Evolutionary conservation across 306 rosid species (phyloP), one percentile per base, ranked within the genome.

Genomic region (Leucaena leucocephala): DNA sequence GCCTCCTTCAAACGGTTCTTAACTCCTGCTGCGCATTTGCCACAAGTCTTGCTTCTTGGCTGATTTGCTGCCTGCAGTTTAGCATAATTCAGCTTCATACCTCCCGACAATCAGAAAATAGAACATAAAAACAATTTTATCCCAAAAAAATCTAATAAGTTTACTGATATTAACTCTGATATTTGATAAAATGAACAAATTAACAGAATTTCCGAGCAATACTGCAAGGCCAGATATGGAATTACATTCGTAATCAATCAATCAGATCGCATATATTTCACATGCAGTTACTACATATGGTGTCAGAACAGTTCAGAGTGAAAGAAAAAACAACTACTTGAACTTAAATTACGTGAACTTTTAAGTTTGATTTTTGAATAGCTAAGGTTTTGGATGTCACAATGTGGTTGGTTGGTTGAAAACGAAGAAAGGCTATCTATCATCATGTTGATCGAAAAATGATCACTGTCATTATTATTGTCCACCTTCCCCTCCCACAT

Each of bases 1-100:
- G 93, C 97, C 79, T 91, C 97, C 87, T 92, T 94, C 78, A 92
- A 78, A 72, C 88, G 87, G 40, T 83, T 81, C 83, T 82, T 91
- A 27, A 66, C 80, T 52, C 82, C 94, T 57, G 21, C 57, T 2
- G 38, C 52, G 78, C 78, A 40, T 72, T 86, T 91, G 5, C 78
- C 85, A 55, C 82, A 81, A 59, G 62, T 76, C 66, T 82, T 87
- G 42, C 58, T 86, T 22, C 84, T 67, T 17, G 69, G 59, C 46
- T 79, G 85, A 62, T 80, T 78, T 68, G 80, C 84, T 13, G 71
- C 84, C 90, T 91, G 89, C 89, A 88, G 78, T 74, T 79, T 11
- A 58, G 72, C 80, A 44, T 38, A 40, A 54, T 76, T 82, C 78
- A 85, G 71, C 74, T 78, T 58, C 76, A 34, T 75, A 27, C 61